phyloP scores from a whole-genome alignment of 345 rosid species.

The Eucalyptus pauciflora region DNA sequence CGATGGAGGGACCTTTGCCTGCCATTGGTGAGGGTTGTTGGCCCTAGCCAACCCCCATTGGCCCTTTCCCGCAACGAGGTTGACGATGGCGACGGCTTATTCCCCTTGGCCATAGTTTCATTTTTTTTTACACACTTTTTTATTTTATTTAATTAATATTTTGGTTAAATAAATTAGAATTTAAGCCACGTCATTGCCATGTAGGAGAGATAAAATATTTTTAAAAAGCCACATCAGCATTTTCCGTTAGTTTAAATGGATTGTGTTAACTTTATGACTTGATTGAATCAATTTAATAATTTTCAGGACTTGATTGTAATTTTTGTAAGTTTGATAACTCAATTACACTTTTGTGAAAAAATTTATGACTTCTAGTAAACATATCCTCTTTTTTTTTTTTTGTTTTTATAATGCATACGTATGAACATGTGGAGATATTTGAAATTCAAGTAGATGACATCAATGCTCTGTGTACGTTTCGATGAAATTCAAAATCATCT shows the following conservation, averaged over 20 bases:
- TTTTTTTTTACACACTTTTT: no score
- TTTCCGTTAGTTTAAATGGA: no score
- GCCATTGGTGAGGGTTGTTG: accelerated
- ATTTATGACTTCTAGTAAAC: accelerated
- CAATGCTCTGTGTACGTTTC: neutral
- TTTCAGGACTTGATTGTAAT: accelerated
- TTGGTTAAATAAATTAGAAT: no score
- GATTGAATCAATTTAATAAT: no score
- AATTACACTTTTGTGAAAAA: accelerated
- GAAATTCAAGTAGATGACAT: neutral
- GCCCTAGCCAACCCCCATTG: accelerated
- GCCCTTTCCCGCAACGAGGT: accelerated
- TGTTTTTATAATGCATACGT: neutral
- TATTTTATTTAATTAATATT: no score
- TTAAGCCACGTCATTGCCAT: neutral
- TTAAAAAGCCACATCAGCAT: accelerated
- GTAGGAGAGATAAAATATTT: neutral
- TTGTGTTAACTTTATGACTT: accelerated
- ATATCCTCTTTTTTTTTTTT: no score
- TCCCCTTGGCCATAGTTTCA: no score
- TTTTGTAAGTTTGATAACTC: no score
- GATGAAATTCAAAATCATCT: neutral
- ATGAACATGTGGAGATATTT: neutral
- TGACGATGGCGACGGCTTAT: accelerated
- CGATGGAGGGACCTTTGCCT: accelerated